phyloP scores from a whole-genome alignment of 768 basidiomycete species.

The Pulveroboletus sp. region DNA sequence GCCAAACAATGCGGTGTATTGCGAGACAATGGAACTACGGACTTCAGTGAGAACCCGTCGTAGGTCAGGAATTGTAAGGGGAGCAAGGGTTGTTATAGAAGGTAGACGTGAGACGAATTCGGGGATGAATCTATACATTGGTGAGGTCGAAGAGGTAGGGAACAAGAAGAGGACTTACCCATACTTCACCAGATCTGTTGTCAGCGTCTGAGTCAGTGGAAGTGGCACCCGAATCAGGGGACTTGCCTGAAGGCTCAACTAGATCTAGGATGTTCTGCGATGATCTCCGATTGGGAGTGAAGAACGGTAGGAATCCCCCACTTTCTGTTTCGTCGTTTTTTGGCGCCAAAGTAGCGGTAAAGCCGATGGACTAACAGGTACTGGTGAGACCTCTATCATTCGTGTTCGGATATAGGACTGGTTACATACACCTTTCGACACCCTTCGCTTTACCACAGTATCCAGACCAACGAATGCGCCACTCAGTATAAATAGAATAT shows the following conservation, averaged over 20 bases:
- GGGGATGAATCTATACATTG: constrained; percentile 68
- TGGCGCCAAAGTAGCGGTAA: constrained; percentile 51
- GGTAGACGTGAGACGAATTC: constrained; percentile 95
- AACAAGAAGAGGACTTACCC: constrained; percentile 42
- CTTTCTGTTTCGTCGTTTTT: constrained; percentile 35
- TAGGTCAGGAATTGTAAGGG: constrained; percentile 76
- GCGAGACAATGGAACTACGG: constrained; percentile 84
- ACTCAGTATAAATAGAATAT: constrained; percentile 91
- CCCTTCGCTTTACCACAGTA: constrained; percentile 67
- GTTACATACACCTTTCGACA: constrained; percentile 75
- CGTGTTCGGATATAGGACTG: neutral
- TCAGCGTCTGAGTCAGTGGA: constrained; percentile 2
- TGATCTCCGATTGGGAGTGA: constrained; percentile 66
- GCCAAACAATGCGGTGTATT: constrained; percentile 80
- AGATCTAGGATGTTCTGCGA: constrained; percentile 55
- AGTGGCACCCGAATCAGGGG: neutral
- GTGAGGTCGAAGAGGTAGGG: constrained; percentile 3
- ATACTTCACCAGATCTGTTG: constrained; percentile 75
- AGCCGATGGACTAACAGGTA: constrained; percentile 78
- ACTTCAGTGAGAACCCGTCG: constrained; percentile 91
- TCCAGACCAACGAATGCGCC: constrained; percentile 95
- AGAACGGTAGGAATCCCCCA: constrained; percentile 56
- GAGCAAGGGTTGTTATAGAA: constrained; percentile 78
- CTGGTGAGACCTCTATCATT: neutral
- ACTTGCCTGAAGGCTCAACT: constrained; percentile 64